Conservation (phyloP, 257 asterid species). For the Penstemon eatonii region DNA sequence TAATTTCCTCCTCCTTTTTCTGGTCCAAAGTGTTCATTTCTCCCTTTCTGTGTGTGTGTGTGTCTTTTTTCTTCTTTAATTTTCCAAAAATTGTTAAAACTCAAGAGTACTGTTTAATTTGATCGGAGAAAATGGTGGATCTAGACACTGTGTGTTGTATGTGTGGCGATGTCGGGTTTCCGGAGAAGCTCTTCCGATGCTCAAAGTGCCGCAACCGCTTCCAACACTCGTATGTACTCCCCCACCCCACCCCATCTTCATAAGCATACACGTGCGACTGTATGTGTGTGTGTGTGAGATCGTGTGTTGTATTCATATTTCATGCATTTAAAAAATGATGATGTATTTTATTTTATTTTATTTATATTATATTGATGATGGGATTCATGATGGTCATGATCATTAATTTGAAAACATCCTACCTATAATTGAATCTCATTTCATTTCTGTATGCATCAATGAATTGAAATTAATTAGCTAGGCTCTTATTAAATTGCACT, state of each 20-base stretch:
- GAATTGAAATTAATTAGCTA: not conserved
- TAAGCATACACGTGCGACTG: not conserved
- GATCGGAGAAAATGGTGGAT: slow-evolving; percentile 61
- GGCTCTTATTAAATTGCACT: not conserved
- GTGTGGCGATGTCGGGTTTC: slow-evolving; percentile 97
- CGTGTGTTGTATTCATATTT: not conserved
- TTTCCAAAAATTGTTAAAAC: no score
- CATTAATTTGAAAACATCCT: not conserved
- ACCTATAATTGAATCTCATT: slow-evolving; percentile 8
- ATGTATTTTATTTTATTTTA: no score
- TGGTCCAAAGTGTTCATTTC: not conserved
- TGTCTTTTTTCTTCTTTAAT: not conserved
- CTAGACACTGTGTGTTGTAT: slow-evolving; percentile 77
- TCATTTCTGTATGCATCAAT: slow-evolving; percentile 5
- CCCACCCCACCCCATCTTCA: not conserved
- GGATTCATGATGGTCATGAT: not conserved
- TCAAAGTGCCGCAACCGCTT: slow-evolving; percentile 80
- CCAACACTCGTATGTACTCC: slow-evolving; percentile 77
- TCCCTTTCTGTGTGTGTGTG: not conserved
- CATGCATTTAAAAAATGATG: not conserved
- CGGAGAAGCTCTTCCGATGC: slow-evolving; percentile 95
- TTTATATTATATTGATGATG: not conserved
- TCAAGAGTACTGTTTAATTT: not conserved
- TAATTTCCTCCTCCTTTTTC: not conserved
- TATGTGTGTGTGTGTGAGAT: not conserved